Evolutionary conservation across 2,329 filamentous ascomycete species (phyloP).

Genomic region (Myrmaecium sp.): DNA sequence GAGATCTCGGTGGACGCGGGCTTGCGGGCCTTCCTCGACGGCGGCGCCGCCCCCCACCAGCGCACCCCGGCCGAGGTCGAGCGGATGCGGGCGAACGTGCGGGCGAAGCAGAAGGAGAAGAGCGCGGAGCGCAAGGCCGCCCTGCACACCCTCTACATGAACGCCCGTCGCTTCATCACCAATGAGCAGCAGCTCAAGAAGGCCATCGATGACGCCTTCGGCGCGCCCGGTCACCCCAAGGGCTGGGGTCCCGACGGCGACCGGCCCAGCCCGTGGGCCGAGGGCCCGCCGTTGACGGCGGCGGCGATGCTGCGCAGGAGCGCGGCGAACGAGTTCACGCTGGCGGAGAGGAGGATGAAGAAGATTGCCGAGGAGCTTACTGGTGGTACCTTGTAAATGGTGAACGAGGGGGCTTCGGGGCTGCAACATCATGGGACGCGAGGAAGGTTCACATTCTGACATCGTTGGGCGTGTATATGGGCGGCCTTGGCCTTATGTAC

Average conservation of each 20-base stretch:
- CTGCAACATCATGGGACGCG: too few species aligned
- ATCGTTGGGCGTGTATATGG: too few species aligned
- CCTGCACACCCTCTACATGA: constrained; percentile 78
- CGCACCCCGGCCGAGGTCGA: constrained; percentile 8
- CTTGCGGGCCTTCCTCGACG: constrained; percentile 11
- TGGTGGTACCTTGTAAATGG: constrained; percentile 39
- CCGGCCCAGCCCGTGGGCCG: constrained; percentile 15
- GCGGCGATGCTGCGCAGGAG: constrained; percentile 17
- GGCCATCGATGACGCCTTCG: constrained; percentile 62
- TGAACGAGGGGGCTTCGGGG: constrained; percentile 1
- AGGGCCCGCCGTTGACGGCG: constrained; percentile 16
- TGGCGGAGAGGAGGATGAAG: constrained; percentile 29
- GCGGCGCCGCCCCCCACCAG: constrained; percentile 12
- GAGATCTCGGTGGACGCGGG: constrained; percentile 39
- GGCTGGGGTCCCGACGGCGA: constrained; percentile 17
- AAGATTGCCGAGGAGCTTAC: constrained; percentile 51
- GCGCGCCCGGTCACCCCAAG: constrained; percentile 33
- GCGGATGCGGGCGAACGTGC: constrained; percentile 16
- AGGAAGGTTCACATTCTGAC: too few species aligned
- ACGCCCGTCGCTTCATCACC: constrained; percentile 74
- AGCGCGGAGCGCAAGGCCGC: constrained; percentile 47
- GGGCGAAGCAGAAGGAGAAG: constrained; percentile 32
- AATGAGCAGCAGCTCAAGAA: constrained; percentile 59
- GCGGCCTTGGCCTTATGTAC: too few species aligned
- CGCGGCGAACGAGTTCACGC: constrained; percentile 16